phyloP scores from a whole-genome alignment of 495 filamentous ascomycete genomes.

The Cercophora sp. region DNA sequence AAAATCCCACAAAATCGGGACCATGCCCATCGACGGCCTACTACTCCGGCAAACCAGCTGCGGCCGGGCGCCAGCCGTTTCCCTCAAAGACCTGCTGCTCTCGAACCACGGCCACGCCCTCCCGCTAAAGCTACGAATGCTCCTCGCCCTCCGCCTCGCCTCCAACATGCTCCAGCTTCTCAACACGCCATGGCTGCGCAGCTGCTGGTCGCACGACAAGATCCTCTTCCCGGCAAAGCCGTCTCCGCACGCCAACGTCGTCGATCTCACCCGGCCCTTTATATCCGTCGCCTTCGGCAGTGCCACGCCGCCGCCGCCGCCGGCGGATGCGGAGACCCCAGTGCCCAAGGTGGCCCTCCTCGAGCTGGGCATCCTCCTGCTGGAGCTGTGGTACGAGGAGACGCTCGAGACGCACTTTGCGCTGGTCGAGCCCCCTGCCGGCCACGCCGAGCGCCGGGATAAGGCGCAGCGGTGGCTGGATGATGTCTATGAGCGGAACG shows the following conservation, averaged over 20 bases:
- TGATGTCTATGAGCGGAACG: neutral
- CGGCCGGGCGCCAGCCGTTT: neutral
- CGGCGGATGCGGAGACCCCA: too few relatives aligned
- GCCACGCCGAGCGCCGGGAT: neutral
- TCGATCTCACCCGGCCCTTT: neutral
- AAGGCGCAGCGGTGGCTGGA: neutral
- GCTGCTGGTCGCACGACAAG: neutral
- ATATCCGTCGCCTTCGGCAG: neutral
- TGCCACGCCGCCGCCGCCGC: neutral
- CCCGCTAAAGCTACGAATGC: constrained; percentile 5
- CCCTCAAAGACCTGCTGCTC: neutral
- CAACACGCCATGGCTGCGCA: constrained; percentile 12
- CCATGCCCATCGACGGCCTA: neutral
- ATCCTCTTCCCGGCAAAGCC: neutral
- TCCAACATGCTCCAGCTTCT: constrained; percentile 16
- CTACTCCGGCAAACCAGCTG: neutral
- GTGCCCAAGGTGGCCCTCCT: constrained; percentile 16
- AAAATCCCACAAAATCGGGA: neutral
- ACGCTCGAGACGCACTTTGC: constrained; percentile 14
- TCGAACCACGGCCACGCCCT: neutral
- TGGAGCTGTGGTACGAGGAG: constrained; percentile 21
- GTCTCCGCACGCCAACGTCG: neutral
- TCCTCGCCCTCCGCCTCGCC: constrained; percentile 14
- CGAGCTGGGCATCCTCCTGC: constrained; percentile 18
- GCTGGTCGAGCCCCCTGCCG: neutral